Base-by-base conservation (phyloP, 2,329 filamentous ascomycete genomes). In the Podosphaera leucotricha region DNA sequence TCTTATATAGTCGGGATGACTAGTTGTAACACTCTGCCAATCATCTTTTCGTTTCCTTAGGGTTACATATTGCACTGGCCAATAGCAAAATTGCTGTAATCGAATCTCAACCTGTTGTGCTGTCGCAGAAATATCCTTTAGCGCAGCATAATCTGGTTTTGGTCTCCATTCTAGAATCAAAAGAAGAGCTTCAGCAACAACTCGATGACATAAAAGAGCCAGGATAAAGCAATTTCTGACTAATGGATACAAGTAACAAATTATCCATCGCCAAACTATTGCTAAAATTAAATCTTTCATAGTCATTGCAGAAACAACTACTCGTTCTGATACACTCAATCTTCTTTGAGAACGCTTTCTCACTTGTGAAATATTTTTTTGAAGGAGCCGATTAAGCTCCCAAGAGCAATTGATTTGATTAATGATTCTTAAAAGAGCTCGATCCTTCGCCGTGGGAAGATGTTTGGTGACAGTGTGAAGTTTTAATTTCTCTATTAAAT, bases 81-180 rank as follows among this genome's bases (percentile, higher is more conserved):
- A 95, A 60, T 98, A 98, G 61, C 87, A 95, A 57, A 95, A 95
- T 58, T 98, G 90, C 58, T 95, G 85, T 19, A 98, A 69, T 4
- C 90, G 80, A 50, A 98, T 94, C 61, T 98, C 90, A 30, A 98
- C 77, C 61, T 98, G 90, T 59, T 98, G 90, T 20, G 90, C 90
- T 0, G 87, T 95, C 13, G 90, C 90, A 26, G 86, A 95, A 38
- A 95, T 75, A 58, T 98, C 90, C 59, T 95, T 95, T 45, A 98
- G 64, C 0, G 90, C 90, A 36, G 85, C 77, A 42, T 77, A 78
- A 37, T 80, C 77, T 6, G 82, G 80, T 40, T 78, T 73, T 20
- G 76, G 68, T 28, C 84, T 76, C 75, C 86, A 95, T 61, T 95
- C 87, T 11, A 98, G 66, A 22, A 94, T 59, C 19, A 71, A 65